A percentile compares a stretch with the other conserved stretches of the same genome.
These are phyloP conservation scores for Diutina sp. DNA, from an alignment of 1,139 yeast species.

Conservation along the genomic window DNA sequence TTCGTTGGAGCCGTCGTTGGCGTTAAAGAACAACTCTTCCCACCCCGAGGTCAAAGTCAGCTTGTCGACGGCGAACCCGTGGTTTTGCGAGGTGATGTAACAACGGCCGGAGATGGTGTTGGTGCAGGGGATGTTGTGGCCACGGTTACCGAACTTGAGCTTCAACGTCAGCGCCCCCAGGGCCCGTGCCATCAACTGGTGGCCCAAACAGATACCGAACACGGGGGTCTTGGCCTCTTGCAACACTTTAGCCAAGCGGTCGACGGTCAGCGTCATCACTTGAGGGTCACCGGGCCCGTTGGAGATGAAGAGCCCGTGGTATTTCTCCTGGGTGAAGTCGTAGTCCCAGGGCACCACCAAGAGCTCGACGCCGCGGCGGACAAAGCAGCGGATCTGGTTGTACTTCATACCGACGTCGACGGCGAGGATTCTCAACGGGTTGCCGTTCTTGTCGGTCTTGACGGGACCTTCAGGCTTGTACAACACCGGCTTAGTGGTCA, in stretches of 20 bases:
- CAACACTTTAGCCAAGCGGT: conserved; percentile 43
- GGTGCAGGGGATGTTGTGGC: conserved; percentile 97
- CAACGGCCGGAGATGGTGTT: conserved; percentile 89
- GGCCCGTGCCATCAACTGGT: conserved; percentile 93
- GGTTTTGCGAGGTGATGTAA: conserved; percentile 97
- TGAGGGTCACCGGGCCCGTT: conserved; percentile 99
- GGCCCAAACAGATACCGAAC: conserved; percentile 98
- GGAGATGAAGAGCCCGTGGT: conserved; percentile 91
- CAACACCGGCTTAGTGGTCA: conserved; percentile 59
- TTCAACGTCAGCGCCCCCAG: conserved; percentile 87
- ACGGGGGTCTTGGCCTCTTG: conserved; percentile 60
- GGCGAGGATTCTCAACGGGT: conserved; percentile 71
- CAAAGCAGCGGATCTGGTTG: conserved; percentile 95
- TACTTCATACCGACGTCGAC: conserved; percentile 97
- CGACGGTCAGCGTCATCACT: conserved; percentile 56
- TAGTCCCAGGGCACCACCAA: conserved; percentile 95
- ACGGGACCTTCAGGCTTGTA: conserved; percentile 53
- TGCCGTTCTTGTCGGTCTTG: conserved; percentile 50
- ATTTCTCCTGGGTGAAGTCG: conserved; percentile 64
- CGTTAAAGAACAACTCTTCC: conserved; percentile 90
- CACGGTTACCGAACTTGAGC: conserved; percentile 98
- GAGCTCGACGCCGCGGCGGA: conserved; percentile 90
- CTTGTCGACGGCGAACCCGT: conserved; percentile 94
- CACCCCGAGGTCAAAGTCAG: conserved; percentile 64
- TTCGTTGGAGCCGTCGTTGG: conserved; percentile 96